Evolutionary conservation across 495 filamentous ascomycete genomes (phyloP), one percentile per base, ranked within the genome.

Genomic region (Copromyces sp.): DNA sequence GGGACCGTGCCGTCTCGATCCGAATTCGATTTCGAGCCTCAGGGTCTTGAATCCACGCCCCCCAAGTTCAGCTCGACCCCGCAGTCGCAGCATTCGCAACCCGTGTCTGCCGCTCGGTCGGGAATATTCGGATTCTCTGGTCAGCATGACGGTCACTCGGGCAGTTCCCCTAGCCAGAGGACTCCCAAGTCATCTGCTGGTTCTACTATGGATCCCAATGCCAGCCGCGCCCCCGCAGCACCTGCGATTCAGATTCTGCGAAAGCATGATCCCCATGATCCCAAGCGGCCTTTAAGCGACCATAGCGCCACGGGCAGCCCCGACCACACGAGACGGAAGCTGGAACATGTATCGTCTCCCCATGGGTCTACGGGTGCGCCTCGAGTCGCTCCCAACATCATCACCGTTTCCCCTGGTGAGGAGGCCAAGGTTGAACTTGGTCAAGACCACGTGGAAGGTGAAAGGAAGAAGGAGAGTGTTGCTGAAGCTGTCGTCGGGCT

Each of bases 401-500:
- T 59, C 38, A 69, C 29, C 69, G 68, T 73, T 20, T 75, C 78
- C 44, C 77, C 77, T 6, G 37, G 73, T 7, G 74, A 76, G 3
- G 75, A 74, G 42, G 41, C 72, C 8, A 45, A 59, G 53, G 72
- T 69, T 20, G 73, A 72, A 32, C 53, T 61, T 35, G 53, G 53
- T 9, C 59, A 74, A 38, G 20, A 71, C 53, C 68, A 69, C 11
- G 41, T 39, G n/a, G 70, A 74, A 39, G 68, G 41, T 41, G 76
- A 84, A 1, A 83, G 82, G 41, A 81, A 86, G 69, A 87, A 84
- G 39, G 89, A 91, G 78, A 92, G 88, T 40, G 92, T 96, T 6
- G 84, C 90, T 39, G 87, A 92, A 11, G 92, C 93, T 16, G 84
- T 94, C 39, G 87, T 83, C 42, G 90, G 90, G 37, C 84, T 94